Evolutionary conservation across 768 basidiomycete genomes (phyloP), one percentile per base, ranked within the genome.

Genomic region (Naganishia friedmannii): DNA sequence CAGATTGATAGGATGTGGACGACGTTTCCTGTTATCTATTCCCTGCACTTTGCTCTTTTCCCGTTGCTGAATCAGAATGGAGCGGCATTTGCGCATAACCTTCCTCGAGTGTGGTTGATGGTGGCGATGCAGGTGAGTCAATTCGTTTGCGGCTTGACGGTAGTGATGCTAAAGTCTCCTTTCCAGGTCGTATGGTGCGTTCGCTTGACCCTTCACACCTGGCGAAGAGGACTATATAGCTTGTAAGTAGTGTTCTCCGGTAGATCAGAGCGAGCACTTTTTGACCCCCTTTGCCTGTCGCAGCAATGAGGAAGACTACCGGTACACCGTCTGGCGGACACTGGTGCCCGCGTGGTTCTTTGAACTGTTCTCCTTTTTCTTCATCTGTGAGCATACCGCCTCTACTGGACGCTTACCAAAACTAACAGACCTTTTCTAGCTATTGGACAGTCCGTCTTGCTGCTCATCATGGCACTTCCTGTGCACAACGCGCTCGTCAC

Each of bases 221-320:
- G 88, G 80, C 84, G 92, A 42, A 86, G 95, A 63, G 95, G 91
- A 3, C 83, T 95, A 7, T 92, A 92, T 76, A 85, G 80, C 58
- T 79, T 88, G 90, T 91, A 74, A 68, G 88, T 80, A 28, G n/a
- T 39, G 2, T 42, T 0, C 7, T 19, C 28, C 28, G 5, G 15
- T 5, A 1, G 2, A 32, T 37, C 66, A 17, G 23, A 21, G 1
- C 10, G 3, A 6, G 6, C 6, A 28, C n/a, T 13, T n/a, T 10
- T 17, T 21, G 29, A 67, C 26, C 10, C 6, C 48, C 26, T 21
- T 10, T n/a, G 21, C 37, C 19, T 2, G 3, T 23, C 26, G 31
- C 69, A 91, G 90, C 8, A 84, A 86, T 31, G 91, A 90, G 29
- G 93, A 95, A 80, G 93, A 96, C 79, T 97, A 97, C 76, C 89